Conservation (phyloP, 306 rosid species). For the Malus asiatica region DNA sequence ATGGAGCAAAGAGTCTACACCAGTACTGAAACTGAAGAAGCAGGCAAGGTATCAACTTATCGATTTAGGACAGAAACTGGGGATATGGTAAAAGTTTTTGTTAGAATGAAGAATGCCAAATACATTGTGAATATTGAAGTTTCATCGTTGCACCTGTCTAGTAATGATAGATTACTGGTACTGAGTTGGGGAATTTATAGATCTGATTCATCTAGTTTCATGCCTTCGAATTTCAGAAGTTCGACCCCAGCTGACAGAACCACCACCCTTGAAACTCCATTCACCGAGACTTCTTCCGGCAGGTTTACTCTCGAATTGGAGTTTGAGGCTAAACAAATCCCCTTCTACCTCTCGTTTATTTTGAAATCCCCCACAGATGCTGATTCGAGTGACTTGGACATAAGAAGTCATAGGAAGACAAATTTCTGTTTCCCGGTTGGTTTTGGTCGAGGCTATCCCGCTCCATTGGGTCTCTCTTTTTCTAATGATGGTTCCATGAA, state of each 20-base stretch:
- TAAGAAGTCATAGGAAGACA: conserved; percentile 64
- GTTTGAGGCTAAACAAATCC: conserved; percentile 53
- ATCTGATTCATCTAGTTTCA: conserved; percentile 41
- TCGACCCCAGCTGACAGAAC: conserved; percentile 18
- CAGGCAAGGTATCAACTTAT: conserved; percentile 36
- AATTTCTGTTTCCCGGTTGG: conserved; percentile 81
- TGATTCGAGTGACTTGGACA: conserved; percentile 32
- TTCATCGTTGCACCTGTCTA: conserved; percentile 29
- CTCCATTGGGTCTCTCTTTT: conserved; percentile 67
- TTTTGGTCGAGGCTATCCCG: conserved; percentile 45
- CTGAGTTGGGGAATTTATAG: conserved; percentile 72
- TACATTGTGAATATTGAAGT: conserved; percentile 55
- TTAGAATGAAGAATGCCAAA: conserved; percentile 37
- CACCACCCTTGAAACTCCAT: conserved; percentile 30
- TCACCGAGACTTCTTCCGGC: conserved; percentile 26
- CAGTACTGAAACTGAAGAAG: conserved; percentile 27
- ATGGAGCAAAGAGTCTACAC: conserved; percentile 16
- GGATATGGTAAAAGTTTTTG: conserved; percentile 58
- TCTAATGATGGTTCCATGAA: conserved; percentile 57
- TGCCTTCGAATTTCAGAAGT: conserved; percentile 18
- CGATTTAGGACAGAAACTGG: conserved; percentile 69
- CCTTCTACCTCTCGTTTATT: conserved; percentile 71
- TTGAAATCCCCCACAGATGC: conserved; percentile 27
- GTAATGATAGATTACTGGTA: conserved; percentile 21
- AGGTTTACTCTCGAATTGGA: conserved; percentile 48